Evolutionary conservation across 495 filamentous ascomycete genomes (phyloP).

Genomic region (Pyrenopolyporus hunteri): DNA sequence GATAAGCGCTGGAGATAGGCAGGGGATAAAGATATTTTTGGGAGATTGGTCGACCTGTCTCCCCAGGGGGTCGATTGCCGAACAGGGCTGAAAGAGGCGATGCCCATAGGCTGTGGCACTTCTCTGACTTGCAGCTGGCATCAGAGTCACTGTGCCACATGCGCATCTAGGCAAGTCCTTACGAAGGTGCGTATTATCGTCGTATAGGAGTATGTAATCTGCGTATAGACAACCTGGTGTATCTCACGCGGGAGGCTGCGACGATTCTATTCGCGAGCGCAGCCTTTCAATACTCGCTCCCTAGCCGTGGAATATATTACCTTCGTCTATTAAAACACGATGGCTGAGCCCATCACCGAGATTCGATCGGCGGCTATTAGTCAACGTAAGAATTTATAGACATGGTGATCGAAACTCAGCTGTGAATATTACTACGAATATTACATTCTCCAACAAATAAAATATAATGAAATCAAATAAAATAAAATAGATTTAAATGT

Average conservation of each 20-base stretch:
- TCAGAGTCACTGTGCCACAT: conserved; percentile 25
- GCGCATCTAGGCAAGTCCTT: conserved; percentile 10
- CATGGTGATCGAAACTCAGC: too few species aligned
- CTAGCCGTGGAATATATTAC: background rate
- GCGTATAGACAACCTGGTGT: background rate
- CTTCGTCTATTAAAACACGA: background rate
- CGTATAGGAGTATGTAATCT: background rate
- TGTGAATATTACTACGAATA: background rate
- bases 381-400: too few species aligned
- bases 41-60: conserved; percentile 3
- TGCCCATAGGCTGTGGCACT: conserved; percentile 20
- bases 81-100: conserved; percentile 35
- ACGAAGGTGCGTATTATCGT: conserved; percentile 4
- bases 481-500: too few species aligned
- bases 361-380: too few species aligned
- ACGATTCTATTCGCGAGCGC: conserved; percentile 7
- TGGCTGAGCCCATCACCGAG: background rate
- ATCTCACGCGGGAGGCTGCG: background rate
- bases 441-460: too few species aligned
- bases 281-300: background rate
- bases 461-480: too few species aligned
- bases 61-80: conserved; percentile 23
- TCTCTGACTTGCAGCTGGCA: conserved; percentile 24
- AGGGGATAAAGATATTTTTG: conserved; percentile 27
- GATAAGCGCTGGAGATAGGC: conserved; percentile 32